Conservation (phyloP, 2,329 filamentous ascomycete genomes). For the Pseudopyrenochaeta lycopersici region DNA sequence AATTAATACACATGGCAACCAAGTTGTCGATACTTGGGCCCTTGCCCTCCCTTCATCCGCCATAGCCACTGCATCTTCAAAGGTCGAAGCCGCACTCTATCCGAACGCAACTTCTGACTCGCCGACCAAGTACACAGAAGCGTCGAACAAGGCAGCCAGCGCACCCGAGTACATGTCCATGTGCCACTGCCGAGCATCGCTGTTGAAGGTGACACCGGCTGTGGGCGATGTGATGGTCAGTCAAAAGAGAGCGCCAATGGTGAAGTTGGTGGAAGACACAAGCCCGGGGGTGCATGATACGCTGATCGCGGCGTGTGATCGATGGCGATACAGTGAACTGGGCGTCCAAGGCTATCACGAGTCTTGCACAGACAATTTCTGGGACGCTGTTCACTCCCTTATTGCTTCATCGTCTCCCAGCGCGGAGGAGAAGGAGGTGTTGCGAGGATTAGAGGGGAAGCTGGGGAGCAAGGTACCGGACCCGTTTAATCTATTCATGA, state of each 20-base stretch:
- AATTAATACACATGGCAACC: slow-evolving; percentile 59
- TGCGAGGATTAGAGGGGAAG: slow-evolving; percentile 31
- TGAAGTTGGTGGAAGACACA: slow-evolving; percentile 46
- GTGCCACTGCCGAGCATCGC: slow-evolving; percentile 44
- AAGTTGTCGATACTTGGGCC: slow-evolving; percentile 62
- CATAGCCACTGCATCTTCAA: slow-evolving; percentile 29
- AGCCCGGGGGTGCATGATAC: slow-evolving; percentile 47
- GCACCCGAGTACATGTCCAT: slow-evolving; percentile 48
- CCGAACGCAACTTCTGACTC: slow-evolving; percentile 36
- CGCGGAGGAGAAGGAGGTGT: slow-evolving; percentile 23
- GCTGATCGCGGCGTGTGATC: slow-evolving; percentile 48
- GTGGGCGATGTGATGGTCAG: slow-evolving; percentile 43
- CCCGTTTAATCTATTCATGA: slow-evolving; percentile 55
- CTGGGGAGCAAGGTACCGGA: slow-evolving; percentile 41
- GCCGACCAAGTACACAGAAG: slow-evolving; percentile 27
- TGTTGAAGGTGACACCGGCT: slow-evolving; percentile 37
- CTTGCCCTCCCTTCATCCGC: slow-evolving; percentile 47
- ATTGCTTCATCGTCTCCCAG: slow-evolving; percentile 8
- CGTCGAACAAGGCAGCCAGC: slow-evolving; percentile 36
- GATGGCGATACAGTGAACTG: slow-evolving; percentile 45
- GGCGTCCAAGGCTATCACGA: slow-evolving; percentile 45
- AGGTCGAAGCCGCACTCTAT: slow-evolving; percentile 37
- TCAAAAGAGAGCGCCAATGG: slow-evolving; percentile 44
- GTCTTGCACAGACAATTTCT: slow-evolving; percentile 49
- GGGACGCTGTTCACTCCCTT: slow-evolving; percentile 39